phyloP scores from a whole-genome alignment of 805 yeast genomes.

The Wickerhamomyces bovis region DNA sequence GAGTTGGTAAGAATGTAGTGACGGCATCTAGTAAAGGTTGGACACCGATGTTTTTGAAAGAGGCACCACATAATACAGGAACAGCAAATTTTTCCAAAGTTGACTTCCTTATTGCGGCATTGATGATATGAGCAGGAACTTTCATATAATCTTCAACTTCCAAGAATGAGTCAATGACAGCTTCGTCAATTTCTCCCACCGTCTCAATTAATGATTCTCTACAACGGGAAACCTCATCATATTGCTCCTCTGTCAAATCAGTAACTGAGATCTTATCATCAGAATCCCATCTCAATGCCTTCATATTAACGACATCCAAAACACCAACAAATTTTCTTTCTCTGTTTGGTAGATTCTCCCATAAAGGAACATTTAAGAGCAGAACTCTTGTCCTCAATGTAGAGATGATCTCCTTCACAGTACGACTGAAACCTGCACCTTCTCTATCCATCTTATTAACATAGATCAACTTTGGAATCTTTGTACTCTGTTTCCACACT shows the following conservation, averaged over 20 bases:
- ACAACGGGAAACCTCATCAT: conserved; percentile 46
- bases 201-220: conserved; percentile 80
- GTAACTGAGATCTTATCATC: conserved; percentile 48
- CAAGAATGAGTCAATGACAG: conserved; percentile 67
- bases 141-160: conserved; percentile 68
- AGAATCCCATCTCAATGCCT: conserved; percentile 40
- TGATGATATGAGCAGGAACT: conserved; percentile 51
- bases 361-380: conserved; percentile 73
- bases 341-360: conserved; percentile 36
- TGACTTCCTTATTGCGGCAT: conserved; percentile 53
- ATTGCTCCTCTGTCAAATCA: conserved; percentile 35
- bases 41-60: conserved; percentile 88
- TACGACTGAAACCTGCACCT: conserved; percentile 91
- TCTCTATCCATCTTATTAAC: conserved; percentile 94
- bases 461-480: conserved; percentile 73
- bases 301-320: conserved; percentile 64
- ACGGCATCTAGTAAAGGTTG: conserved; percentile 90
- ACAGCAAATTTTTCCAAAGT: conserved; percentile 53
- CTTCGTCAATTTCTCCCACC: conserved; percentile 76
- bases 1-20: conserved; percentile 74
- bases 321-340: conserved; percentile 55
- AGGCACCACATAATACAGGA: conserved; percentile 90
- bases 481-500: conserved; percentile 85
- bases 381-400: conserved; percentile 72
- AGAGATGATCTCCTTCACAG: conserved; percentile 76